Percentiles rank a stretch among this genome's conserved stretches.
These are phyloP conservation scores for Wallacemonas sp. DNA, from an alignment of 208 protist species.

Conservation along the genomic window DNA sequence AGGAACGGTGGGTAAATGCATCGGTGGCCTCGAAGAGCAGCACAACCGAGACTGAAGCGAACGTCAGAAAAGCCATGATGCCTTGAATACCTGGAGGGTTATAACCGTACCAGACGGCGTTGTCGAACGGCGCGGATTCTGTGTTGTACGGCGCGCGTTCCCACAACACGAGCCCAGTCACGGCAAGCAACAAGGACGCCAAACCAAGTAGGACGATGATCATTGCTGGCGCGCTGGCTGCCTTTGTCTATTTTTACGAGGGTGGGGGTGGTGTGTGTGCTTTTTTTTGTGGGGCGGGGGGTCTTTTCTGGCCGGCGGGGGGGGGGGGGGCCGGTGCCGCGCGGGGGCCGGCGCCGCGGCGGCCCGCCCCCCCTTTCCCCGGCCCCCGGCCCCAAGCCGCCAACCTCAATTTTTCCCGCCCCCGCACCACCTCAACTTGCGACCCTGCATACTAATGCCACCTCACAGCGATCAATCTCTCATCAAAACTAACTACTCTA, in stretches of 20 bases:
- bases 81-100: conserved; percentile 7
- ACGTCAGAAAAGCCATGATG: neutral
- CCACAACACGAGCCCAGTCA: neutral
- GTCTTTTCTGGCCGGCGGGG: no score
- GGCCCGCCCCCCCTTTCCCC: no score
- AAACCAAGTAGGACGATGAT: neutral
- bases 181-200: conserved; percentile 4
- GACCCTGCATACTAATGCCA: no score
- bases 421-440: no score
- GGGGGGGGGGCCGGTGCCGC: neutral
- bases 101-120: conserved; percentile 5
- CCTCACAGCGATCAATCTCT: no score
- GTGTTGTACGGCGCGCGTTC: conserved; percentile 7
- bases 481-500: neutral
- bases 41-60: neutral
- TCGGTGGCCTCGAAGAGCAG: neutral
- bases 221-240: neutral
- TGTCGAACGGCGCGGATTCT: conserved; percentile 4
- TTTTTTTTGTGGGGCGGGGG: neutral
- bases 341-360: neutral
- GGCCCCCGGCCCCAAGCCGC: no score
- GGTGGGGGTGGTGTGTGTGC: neutral
- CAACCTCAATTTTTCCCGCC: no score
- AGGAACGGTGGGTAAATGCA: neutral
- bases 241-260: neutral